phyloP scores from a whole-genome alignment of 257 asterid genomes.

The Linderniella brevidens region DNA sequence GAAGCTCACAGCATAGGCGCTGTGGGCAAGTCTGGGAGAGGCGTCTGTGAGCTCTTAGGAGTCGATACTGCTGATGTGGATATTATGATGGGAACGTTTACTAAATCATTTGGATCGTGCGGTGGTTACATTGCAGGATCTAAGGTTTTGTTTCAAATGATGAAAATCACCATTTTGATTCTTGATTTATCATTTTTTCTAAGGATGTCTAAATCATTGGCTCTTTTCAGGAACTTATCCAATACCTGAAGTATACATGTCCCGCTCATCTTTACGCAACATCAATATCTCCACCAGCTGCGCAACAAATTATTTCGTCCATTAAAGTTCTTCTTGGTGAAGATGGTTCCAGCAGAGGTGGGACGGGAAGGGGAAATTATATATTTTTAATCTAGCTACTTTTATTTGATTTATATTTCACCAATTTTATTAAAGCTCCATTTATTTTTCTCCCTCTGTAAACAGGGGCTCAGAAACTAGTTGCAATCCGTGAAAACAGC shows the following conservation, averaged over 20 bases:
- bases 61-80: conserved; percentile 95
- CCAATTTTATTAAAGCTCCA: not conserved
- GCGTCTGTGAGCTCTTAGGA: conserved; percentile 93
- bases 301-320: conserved; percentile 86
- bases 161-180: not conserved
- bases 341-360: conserved; percentile 96
- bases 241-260: conserved; percentile 64
- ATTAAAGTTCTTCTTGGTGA: conserved; percentile 87
- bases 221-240: conserved; percentile 51
- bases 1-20: conserved; percentile 99
- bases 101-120: conserved; percentile 97
- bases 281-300: conserved; percentile 91
- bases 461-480: conserved; percentile 85
- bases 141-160: conserved; percentile 26
- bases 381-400: not conserved
- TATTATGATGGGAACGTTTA: conserved; percentile 98
- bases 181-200: not conserved
- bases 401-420: not conserved
- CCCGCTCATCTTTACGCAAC: conserved; percentile 99
- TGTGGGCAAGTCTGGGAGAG: conserved; percentile 90
- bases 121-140: conserved; percentile 99
- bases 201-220: not conserved
- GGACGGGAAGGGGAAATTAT: conserved; percentile 6
- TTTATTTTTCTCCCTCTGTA: not conserved
- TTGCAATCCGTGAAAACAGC: conserved; percentile 79